A percentile compares a stretch with the other conserved stretches of the same genome.
Conservation (phyloP, 768 basidiomycete genomes). For the Megacollybia marginata region DNA sequence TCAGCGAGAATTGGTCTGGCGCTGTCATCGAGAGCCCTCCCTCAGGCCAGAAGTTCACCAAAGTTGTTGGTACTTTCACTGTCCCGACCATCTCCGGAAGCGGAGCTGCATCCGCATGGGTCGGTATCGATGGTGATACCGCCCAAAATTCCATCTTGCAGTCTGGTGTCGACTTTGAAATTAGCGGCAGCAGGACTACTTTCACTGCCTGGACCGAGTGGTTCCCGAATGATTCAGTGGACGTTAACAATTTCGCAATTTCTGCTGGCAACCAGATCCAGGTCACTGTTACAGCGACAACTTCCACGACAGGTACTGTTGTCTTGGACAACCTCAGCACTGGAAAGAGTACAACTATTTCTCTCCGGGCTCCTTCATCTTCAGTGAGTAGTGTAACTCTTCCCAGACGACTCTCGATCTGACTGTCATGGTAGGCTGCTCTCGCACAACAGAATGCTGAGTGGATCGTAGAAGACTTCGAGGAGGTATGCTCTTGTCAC, state of each 20-base stretch:
- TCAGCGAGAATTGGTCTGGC: background rate
- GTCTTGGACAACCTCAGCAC: conserved; percentile 3
- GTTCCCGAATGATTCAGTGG: background rate
- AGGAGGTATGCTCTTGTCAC: background rate
- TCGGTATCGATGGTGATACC: conserved; percentile 8
- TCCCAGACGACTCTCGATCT: background rate
- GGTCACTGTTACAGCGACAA: background rate
- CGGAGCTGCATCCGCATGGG: conserved; percentile 7
- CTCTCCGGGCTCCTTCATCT: background rate
- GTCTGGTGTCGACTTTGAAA: conserved; percentile 4
- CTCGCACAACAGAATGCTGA: conserved; percentile 1
- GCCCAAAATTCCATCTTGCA: conserved; percentile 2
- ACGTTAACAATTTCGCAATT: background rate
- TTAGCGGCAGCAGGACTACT: background rate
- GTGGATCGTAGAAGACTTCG: conserved; percentile 7
- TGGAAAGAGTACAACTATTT: background rate
- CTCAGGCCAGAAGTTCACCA: background rate
- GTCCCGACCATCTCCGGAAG: conserved; percentile 1
- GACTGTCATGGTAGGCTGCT: background rate
- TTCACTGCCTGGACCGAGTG: background rate
- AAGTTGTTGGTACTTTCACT: conserved; percentile 3
- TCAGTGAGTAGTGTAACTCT: background rate
- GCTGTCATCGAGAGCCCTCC: background rate
- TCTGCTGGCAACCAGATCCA: conserved; percentile 3
- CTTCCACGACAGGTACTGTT: conserved; percentile 1